Conservation (phyloP, 345 rosid species). For the Hibiscus trionum region DNA sequence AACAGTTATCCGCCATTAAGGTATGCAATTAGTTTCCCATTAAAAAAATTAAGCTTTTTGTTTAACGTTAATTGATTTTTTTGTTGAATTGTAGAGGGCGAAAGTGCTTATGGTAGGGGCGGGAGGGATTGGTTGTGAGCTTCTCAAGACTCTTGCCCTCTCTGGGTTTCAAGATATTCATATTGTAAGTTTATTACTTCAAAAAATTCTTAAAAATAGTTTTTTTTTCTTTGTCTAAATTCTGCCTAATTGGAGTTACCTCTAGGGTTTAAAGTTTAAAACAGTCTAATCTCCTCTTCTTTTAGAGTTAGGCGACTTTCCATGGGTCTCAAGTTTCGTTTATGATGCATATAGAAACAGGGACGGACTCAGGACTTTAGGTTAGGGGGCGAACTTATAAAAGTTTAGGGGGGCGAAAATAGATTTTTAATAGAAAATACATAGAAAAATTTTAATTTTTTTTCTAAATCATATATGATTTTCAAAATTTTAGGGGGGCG, state of each 20-base stretch:
- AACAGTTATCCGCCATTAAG: conserved; percentile 46
- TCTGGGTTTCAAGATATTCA: conserved; percentile 88
- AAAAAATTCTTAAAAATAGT: neutral
- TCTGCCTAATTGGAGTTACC: neutral
- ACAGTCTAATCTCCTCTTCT: neutral
- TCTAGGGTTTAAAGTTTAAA: conserved; percentile 3
- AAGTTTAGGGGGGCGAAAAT: too few species aligned
- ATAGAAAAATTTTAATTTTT: too few species aligned
- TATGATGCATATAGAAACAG: neutral
- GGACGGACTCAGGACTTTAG: too few species aligned
- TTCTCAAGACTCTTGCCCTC: conserved; percentile 90
- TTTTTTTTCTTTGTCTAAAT: neutral
- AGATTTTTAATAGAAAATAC: too few species aligned
- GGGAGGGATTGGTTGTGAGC: conserved; percentile 98
- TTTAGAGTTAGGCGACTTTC: neutral
- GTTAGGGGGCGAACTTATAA: too few species aligned
- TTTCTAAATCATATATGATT: too few species aligned
- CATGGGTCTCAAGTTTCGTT: neutral
- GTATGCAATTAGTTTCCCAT: conserved; percentile 23
- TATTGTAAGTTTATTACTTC: conserved; percentile 48
- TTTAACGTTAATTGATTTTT: neutral
- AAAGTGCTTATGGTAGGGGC: conserved; percentile 99
- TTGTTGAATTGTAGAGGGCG: conserved; percentile 48
- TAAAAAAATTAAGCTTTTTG: neutral
- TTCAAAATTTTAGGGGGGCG: too few species aligned